phyloP scores from a whole-genome alignment of 768 basidiomycete species.

The Phaffia australis region DNA sequence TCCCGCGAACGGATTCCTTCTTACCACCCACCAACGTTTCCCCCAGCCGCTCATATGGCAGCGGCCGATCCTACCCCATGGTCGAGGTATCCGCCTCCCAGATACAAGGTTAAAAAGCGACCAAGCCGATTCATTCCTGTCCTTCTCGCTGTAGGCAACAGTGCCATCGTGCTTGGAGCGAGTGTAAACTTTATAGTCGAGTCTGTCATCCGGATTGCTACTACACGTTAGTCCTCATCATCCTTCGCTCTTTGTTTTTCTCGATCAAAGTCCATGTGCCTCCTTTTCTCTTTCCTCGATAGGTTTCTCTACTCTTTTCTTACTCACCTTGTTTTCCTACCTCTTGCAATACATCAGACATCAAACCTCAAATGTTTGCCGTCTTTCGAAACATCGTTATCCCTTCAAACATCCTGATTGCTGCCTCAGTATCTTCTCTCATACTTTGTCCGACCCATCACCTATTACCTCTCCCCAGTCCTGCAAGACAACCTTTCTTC shows the following conservation, averaged over 20 bases:
- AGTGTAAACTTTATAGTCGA: conserved; percentile 10
- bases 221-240: neutral
- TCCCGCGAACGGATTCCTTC: neutral
- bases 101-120: conserved; percentile 5
- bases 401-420: conserved; percentile 4
- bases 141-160: neutral
- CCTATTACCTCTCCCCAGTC: conserved; percentile 1
- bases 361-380: conserved; percentile 8
- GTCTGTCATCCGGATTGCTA: conserved; percentile 5
- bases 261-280: too few relatives aligned
- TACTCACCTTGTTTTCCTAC: too few relatives aligned
- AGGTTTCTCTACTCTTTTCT: too few relatives aligned
- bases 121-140: conserved; percentile 4
- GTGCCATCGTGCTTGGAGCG: conserved; percentile 6
- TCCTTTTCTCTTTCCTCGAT: too few relatives aligned
- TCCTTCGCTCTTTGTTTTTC: too few relatives aligned
- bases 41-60: neutral
- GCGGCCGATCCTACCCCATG: neutral
- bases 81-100: conserved; percentile 4
- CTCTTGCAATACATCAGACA: neutral
- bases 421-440: neutral
- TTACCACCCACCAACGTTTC: conserved; percentile 7
- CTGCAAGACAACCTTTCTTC: neutral
- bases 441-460: conserved; percentile 5
- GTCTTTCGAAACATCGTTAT: conserved; percentile 9